Conservation (phyloP, 192 early-diverging fungal genomes). For the Coemansia sp. region DNA sequence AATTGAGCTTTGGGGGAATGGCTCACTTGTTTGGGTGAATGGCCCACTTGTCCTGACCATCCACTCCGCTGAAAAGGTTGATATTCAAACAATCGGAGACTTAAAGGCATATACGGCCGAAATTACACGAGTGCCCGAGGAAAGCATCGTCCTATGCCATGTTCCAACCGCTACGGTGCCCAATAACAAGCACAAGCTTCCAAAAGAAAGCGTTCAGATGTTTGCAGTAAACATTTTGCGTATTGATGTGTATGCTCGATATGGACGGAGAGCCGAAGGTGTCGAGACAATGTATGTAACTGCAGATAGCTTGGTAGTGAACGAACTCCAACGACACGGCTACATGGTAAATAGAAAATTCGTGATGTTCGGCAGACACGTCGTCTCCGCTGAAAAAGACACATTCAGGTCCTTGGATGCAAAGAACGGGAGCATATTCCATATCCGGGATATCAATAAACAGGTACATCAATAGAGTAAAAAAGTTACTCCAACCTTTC, state of each 20-base stretch:
- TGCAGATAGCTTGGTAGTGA: background rate
- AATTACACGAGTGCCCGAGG: background rate
- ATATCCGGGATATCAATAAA: background rate
- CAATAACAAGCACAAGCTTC: conserved; percentile 2
- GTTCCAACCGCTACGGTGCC: background rate
- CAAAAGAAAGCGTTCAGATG: background rate
- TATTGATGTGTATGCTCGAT: background rate
- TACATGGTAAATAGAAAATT: background rate
- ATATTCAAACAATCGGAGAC: conserved; percentile 5
- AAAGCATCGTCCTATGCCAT: conserved; percentile 1
- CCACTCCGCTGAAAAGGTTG: background rate
- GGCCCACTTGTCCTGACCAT: background rate
- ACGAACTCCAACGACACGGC: background rate
- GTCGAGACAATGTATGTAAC: background rate
- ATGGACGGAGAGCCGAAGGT: background rate
- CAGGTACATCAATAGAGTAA: too few relatives aligned
- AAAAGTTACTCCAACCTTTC: too few relatives aligned
- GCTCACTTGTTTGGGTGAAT: background rate
- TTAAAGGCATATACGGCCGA: background rate
- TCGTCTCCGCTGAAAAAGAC: conserved; percentile 1
- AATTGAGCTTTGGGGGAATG: conserved; percentile 3
- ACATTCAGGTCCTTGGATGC: background rate
- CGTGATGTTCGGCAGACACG: background rate
- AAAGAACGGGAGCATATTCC: background rate
- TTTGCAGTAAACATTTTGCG: conserved; percentile 10